Percentiles rank a stretch among this genome's conserved stretches.
Conservation (phyloP, 345 rosid genomes). For the Balakata baccata region DNA sequence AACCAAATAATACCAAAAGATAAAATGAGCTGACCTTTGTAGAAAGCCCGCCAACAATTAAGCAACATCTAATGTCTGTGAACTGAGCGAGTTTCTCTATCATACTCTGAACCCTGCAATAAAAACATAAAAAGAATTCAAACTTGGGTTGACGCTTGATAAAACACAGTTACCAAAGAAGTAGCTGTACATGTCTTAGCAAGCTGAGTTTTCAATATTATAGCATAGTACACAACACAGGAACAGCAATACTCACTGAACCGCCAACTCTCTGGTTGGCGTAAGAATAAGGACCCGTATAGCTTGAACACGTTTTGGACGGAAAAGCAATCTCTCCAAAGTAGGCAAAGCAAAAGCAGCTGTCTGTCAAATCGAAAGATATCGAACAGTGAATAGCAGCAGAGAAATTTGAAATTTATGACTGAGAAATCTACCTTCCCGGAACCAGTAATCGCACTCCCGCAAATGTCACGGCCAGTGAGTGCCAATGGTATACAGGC, state of each 20-base stretch:
- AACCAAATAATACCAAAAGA: background rate
- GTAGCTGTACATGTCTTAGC: background rate
- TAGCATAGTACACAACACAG: background rate
- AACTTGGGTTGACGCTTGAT: background rate
- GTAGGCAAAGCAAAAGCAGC: slow-evolving; percentile 93
- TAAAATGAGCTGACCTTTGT: slow-evolving; percentile 50
- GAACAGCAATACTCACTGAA: slow-evolving; percentile 57
- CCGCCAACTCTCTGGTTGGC: slow-evolving; percentile 90
- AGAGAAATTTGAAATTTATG: background rate
- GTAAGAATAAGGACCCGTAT: slow-evolving; percentile 89
- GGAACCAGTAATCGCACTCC: slow-evolving; percentile 96
- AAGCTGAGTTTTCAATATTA: background rate
- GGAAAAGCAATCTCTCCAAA: slow-evolving; percentile 78
- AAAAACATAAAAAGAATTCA: background rate
- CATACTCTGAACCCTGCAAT: slow-evolving; percentile 80
- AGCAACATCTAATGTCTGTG: slow-evolving; percentile 85
- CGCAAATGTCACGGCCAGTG: slow-evolving; percentile 93
- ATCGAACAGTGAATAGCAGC: background rate
- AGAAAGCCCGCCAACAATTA: slow-evolving; percentile 93
- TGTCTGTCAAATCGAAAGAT: slow-evolving; percentile 46
- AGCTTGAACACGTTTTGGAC: slow-evolving; percentile 80
- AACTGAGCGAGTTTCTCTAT: slow-evolving; percentile 78
- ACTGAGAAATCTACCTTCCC: slow-evolving; percentile 60
- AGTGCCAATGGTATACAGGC: slow-evolving; percentile 88
- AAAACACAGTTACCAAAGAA: background rate